Evolutionary conservation across 1,139 yeast species (phyloP).

Genomic region (Candida sp.): DNA sequence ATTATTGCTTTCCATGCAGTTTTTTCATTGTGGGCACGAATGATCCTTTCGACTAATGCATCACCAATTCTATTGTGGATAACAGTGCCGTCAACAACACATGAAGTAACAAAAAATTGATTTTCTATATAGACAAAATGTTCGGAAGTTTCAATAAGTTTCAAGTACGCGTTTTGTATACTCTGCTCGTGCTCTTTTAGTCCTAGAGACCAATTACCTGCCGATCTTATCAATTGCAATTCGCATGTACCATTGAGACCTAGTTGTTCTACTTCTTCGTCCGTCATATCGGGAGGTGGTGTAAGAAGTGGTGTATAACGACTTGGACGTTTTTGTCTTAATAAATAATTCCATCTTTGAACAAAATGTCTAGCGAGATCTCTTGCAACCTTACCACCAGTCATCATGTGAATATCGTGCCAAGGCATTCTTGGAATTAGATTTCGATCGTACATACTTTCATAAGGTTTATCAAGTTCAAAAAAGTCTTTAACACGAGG

Average conservation of each 20-base stretch:
- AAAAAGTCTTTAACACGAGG: slow-evolving; percentile 89
- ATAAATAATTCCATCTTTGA: slow-evolving; percentile 94
- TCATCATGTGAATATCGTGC: slow-evolving; percentile 98
- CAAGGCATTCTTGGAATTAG: slow-evolving; percentile 95
- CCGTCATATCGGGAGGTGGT: slow-evolving; percentile 88
- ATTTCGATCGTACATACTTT: slow-evolving; percentile 86
- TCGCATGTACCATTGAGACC: slow-evolving; percentile 88
- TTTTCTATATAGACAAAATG: slow-evolving; percentile 94
- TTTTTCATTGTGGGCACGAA: slow-evolving; percentile 76
- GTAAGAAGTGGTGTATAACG: slow-evolving; percentile 87
- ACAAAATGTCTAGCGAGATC: slow-evolving; percentile 93
- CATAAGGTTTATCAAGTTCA: slow-evolving; percentile 81
- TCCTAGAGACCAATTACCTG: slow-evolving; percentile 94
- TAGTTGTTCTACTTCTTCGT: slow-evolving; percentile 60
- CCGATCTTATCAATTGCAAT: slow-evolving; percentile 81
- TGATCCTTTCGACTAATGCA: slow-evolving; percentile 92
- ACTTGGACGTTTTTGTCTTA: slow-evolving; percentile 93
- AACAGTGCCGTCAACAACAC: slow-evolving; percentile 80
- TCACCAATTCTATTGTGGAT: slow-evolving; percentile 92
- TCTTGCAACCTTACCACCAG: slow-evolving; percentile 94
- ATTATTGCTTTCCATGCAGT: slow-evolving; percentile 88
- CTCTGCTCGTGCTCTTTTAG: slow-evolving; percentile 81
- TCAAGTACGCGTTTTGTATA: slow-evolving; percentile 89
- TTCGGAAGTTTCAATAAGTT: slow-evolving; percentile 85
- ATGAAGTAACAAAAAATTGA: slow-evolving; percentile 88